A percentile compares a stretch with the other conserved stretches of the same genome.
phyloP scores from a whole-genome alignment of 495 filamentous ascomycete species.

The Cercophora sp. region DNA sequence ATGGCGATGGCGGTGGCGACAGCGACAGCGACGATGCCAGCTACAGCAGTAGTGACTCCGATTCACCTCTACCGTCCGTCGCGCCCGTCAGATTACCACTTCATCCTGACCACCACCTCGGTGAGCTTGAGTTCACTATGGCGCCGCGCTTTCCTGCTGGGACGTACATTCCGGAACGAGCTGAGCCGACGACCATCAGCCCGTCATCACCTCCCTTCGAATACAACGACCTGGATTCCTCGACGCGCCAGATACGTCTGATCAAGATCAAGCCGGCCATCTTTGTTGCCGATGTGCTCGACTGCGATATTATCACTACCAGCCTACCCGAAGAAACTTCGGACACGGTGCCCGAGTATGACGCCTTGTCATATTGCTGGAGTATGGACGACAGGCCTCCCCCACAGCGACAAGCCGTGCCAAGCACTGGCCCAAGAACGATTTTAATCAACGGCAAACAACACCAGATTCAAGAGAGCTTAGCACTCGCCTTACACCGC shows the following conservation, averaged over 20 bases:
- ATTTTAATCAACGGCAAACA: not conserved
- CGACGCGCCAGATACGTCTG: not conserved
- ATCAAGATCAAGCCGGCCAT: conserved; percentile 25
- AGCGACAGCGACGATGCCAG: not conserved
- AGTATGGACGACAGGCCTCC: not conserved
- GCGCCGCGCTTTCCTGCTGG: not conserved
- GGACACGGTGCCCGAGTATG: not conserved
- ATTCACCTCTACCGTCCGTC: not conserved
- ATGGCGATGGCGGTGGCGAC: not conserved
- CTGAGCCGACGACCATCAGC: not conserved
- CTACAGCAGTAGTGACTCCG: not conserved
- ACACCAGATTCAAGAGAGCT: not conserved
- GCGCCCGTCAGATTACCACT: no score
- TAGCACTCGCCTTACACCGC: not conserved
- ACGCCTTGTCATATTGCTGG: not conserved
- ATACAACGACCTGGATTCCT: not conserved
- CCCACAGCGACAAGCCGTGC: not conserved
- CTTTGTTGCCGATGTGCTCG: conserved; percentile 57
- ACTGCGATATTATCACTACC: not conserved
- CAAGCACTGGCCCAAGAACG: not conserved
- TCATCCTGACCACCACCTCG: not conserved
- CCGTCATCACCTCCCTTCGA: not conserved
- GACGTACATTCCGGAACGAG: not conserved
- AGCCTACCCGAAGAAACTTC: not conserved
- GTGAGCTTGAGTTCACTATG: not conserved